Conservation (phyloP, 2,329 filamentous ascomycete genomes). For the Neopestalotiopsis sp. region DNA sequence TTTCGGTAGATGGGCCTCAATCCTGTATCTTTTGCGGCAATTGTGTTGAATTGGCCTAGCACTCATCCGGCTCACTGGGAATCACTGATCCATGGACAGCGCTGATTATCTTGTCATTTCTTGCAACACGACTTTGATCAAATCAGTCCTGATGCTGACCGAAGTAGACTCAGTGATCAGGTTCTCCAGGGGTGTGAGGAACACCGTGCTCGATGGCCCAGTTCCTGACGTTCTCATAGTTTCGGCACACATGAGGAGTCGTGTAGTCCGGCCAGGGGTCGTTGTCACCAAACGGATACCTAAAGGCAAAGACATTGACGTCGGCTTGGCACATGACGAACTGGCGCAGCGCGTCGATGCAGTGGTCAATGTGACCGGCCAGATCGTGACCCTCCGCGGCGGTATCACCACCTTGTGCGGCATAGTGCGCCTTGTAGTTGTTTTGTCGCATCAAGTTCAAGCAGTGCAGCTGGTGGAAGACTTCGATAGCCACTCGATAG, state of each 20-base stretch:
- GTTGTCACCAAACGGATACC: constrained; percentile 49
- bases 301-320: constrained; percentile 59
- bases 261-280: constrained; percentile 61
- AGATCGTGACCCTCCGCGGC: constrained; percentile 46
- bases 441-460: constrained; percentile 53
- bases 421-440: constrained; percentile 54
- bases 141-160: no score
- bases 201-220: constrained; percentile 60
- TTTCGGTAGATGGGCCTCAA: no score
- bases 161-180: constrained; percentile 28
- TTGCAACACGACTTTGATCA: no score
- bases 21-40: no score
- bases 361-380: constrained; percentile 56
- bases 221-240: constrained; percentile 55
- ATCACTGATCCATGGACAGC: no score
- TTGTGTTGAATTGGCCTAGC: no score
- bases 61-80: no score
- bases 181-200: constrained; percentile 33
- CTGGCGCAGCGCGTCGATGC: constrained; percentile 56
- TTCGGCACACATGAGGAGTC: constrained; percentile 57
- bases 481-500: constrained; percentile 63
- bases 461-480: constrained; percentile 62
- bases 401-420: constrained; percentile 52
- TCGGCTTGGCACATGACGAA: constrained; percentile 62
- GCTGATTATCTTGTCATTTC: no score